phyloP scores from a whole-genome alignment of 2,329 filamentous ascomycete species.

The Ascochyta viciae-villosae region DNA sequence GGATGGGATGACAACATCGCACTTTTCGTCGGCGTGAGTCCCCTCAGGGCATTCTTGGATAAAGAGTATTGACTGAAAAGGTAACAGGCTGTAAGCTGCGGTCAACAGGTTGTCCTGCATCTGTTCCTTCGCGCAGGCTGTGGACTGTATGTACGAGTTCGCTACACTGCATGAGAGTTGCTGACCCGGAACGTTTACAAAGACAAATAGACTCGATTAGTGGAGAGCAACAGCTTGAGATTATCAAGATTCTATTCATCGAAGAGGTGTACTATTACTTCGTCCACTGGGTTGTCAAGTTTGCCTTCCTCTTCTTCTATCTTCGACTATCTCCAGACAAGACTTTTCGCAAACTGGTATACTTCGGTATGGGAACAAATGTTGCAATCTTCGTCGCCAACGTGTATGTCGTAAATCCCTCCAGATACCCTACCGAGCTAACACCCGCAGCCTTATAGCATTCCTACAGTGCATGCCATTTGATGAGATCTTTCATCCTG shows the following conservation, averaged over 20 bases:
- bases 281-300: slow-evolving; percentile 44
- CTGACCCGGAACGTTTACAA: neutral
- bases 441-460: slow-evolving; percentile 29
- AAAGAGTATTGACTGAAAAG: neutral
- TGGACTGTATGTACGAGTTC: slow-evolving; percentile 21
- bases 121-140: slow-evolving; percentile 33
- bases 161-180: neutral
- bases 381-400: slow-evolving; percentile 33
- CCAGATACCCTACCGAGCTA: neutral
- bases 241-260: slow-evolving; percentile 33
- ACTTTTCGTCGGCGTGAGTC: slow-evolving; percentile 20
- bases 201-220: slow-evolving; percentile 3
- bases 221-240: slow-evolving; percentile 6
- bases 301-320: slow-evolving; percentile 47
- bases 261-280: slow-evolving; percentile 44
- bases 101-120: slow-evolving; percentile 29
- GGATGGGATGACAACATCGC: slow-evolving; percentile 30
- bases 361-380: slow-evolving; percentile 35
- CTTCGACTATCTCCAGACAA: slow-evolving; percentile 35
- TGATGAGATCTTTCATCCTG: slow-evolving; percentile 38
- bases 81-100: slow-evolving; percentile 21
- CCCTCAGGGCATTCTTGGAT: neutral
- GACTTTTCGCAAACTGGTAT: slow-evolving; percentile 34
- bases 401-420: slow-evolving; percentile 17
- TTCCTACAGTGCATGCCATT: slow-evolving; percentile 43